Evolutionary conservation across 768 basidiomycete genomes (phyloP).

Genomic region (Mycena maculata): DNA sequence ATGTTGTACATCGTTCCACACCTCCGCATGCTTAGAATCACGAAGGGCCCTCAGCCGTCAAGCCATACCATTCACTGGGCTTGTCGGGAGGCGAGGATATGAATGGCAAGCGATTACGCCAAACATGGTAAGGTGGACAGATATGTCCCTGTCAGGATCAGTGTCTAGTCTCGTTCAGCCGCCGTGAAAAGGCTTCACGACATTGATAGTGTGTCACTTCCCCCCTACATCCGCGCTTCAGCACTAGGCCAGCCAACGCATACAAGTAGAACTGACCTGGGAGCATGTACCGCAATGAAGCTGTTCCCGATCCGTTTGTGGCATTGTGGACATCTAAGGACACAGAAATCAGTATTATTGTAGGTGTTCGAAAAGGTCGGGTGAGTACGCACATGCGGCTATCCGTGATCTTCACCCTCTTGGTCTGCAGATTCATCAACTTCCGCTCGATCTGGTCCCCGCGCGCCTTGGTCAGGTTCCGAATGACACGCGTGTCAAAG

Average conservation of each 20-base stretch:
- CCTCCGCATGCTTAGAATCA: background rate
- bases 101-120: no score
- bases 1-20: background rate
- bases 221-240: constrained; percentile 64
- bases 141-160: constrained; percentile 23
- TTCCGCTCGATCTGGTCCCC: constrained; percentile 80
- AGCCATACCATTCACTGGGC: no score
- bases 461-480: constrained; percentile 77
- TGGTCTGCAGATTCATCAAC: constrained; percentile 81
- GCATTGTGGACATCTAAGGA: constrained; percentile 91
- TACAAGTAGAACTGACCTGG: constrained; percentile 65
- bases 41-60: no score
- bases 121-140: background rate
- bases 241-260: background rate
- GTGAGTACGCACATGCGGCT: constrained; percentile 84
- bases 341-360: constrained; percentile 20
- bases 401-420: constrained; percentile 90
- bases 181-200: constrained; percentile 81
- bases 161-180: constrained; percentile 56
- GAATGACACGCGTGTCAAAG: constrained; percentile 77
- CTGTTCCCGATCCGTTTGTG: constrained; percentile 93
- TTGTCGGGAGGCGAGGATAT: no score
- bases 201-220: constrained; percentile 98
- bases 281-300: constrained; percentile 93
- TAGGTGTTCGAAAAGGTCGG: background rate